phyloP scores from a whole-genome alignment of 2,329 filamentous ascomycete species.

The Apiospora rasikravindrae region DNA sequence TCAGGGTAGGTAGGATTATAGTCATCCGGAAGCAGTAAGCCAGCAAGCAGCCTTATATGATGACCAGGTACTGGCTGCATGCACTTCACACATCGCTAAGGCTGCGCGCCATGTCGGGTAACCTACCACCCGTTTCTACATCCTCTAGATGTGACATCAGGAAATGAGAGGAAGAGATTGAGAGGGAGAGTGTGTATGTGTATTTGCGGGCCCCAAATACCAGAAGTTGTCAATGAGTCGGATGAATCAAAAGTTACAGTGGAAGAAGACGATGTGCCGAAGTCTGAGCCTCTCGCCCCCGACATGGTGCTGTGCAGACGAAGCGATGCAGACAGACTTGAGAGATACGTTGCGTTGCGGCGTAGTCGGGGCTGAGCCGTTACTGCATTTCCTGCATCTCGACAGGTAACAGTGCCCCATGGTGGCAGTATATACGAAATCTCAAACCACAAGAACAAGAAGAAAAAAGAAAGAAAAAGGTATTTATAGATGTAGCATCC shows the following conservation, averaged over 20 bases:
- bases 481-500: neutral
- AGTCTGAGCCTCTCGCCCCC: constrained; percentile 8
- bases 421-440: neutral
- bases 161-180: neutral
- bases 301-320: neutral
- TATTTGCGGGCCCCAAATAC: neutral
- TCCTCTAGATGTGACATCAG: no score
- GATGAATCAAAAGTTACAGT: neutral
- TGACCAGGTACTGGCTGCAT: neutral
- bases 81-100: neutral
- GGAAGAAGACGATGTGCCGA: neutral
- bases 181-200: no score
- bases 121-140: neutral
- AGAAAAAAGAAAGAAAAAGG: neutral
- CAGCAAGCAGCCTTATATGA: neutral
- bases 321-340: neutral
- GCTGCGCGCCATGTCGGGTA: neutral
- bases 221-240: neutral
- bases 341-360: neutral
- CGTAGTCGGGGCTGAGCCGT: neutral
- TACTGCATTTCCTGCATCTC: constrained; percentile 2
- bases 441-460: neutral
- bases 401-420: neutral
- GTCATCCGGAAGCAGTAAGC: neutral
- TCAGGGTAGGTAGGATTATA: neutral